Conservation (phyloP, 345 rosid genomes). For the Heritiera littoralis region DNA sequence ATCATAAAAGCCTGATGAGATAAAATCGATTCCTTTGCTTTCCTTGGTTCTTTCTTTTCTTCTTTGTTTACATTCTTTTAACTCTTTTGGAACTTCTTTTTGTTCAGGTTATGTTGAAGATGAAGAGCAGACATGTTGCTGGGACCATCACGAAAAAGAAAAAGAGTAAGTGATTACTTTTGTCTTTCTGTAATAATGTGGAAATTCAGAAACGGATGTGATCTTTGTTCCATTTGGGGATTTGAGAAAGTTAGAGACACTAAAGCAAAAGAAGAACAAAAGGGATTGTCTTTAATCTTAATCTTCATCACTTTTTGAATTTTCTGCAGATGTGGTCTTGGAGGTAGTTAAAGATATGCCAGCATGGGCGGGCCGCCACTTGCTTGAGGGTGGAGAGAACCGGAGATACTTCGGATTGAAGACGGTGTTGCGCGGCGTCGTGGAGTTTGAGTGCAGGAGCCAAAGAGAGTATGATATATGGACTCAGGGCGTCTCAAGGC, state of each 20-base stretch:
- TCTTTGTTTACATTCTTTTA: conserved; percentile 30
- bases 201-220: conserved; percentile 46
- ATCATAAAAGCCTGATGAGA: conserved; percentile 33
- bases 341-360: conserved; percentile 75
- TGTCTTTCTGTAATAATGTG: conserved; percentile 54
- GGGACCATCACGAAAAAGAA: conserved; percentile 98
- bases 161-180: conserved; percentile 66
- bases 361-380: conserved; percentile 89
- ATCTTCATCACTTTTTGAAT: conserved; percentile 26
- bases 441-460: conserved; percentile 79
- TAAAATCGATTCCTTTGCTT: conserved; percentile 26
- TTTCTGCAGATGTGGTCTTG: conserved; percentile 60
- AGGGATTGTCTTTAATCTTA: conserved; percentile 31
- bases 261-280: conserved; percentile 53
- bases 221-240: conserved; percentile 73
- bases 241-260: conserved; percentile 65
- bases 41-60: background rate
- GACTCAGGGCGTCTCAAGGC: conserved; percentile 93
- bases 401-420: conserved; percentile 75
- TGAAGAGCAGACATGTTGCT: conserved; percentile 95
- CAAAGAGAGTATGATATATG: conserved; percentile 85
- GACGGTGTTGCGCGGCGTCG: conserved; percentile 56
- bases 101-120: conserved; percentile 88
- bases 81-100: conserved; percentile 39
- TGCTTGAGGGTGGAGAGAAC: conserved; percentile 79